These are phyloP conservation scores for Boletus huronensis DNA, from an alignment of 768 basidiomycete species.

Conservation along the genomic window DNA sequence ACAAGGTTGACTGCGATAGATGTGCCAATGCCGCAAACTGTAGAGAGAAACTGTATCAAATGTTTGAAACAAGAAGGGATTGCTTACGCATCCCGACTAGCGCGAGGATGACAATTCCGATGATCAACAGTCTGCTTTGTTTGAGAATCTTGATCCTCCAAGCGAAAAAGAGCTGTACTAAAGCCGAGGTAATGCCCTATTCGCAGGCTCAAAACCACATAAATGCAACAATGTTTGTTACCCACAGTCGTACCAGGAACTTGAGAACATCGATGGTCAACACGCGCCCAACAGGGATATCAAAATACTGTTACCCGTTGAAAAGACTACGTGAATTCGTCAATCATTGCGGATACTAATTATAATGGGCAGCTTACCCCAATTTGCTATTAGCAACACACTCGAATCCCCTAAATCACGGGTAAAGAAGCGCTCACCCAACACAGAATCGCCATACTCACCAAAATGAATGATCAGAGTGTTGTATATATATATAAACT, in stretches of 20 bases:
- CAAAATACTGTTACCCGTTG: constrained; percentile 18
- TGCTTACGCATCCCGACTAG: constrained; percentile 19
- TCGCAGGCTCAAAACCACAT: background rate
- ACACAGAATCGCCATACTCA: constrained; percentile 1
- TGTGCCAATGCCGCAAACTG: constrained; percentile 32
- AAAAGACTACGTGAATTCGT: constrained; percentile 23
- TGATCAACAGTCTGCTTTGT: constrained; percentile 8
- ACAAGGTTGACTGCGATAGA: constrained; percentile 29
- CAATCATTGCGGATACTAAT: background rate
- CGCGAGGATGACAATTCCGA: constrained; percentile 12
- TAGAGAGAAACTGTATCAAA: constrained; percentile 2
- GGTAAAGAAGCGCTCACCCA: background rate
- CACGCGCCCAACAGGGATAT: background rate
- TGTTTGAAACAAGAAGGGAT: background rate
- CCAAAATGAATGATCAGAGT: constrained; percentile 27
- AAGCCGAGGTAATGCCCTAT: constrained; percentile 26
- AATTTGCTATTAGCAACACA: constrained; percentile 16
- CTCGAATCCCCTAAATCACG: constrained; percentile 12
- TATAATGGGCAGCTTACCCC: constrained; percentile 13
- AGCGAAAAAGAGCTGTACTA: constrained; percentile 29
- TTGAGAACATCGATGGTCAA: constrained; percentile 6
- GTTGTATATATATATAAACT: constrained; percentile 25
- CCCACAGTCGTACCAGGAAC: constrained; percentile 25
- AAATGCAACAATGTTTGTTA: background rate
- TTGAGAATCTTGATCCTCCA: constrained; percentile 26